Evolutionary conservation across 164 flowering plant genomes (phyloP).

Genomic region (Magnolia kwangsiensis): DNA sequence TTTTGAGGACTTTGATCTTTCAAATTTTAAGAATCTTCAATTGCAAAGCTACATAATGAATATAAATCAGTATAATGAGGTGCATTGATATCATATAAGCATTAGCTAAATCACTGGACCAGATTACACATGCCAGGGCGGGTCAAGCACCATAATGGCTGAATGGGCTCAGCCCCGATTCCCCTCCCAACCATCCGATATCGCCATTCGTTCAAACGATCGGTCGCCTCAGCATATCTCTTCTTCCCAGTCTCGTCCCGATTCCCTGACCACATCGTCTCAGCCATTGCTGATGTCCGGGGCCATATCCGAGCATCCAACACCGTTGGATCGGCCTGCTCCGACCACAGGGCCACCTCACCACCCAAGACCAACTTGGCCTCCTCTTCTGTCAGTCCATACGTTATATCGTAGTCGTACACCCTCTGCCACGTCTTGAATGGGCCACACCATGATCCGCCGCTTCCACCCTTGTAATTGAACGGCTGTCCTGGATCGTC

Average conservation of each 20-base stretch:
- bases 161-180: constrained; percentile 78
- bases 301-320: constrained; percentile 84
- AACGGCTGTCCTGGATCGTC: constrained; percentile 21
- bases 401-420: constrained; percentile 76
- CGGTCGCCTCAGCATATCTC: constrained; percentile 81
- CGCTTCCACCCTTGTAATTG: constrained; percentile 32
- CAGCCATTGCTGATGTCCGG: constrained; percentile 78
- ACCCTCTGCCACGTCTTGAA: constrained; percentile 89
- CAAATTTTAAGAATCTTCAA: no score
- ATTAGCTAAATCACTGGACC: constrained; percentile 24
- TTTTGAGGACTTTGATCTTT: no score
- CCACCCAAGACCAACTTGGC: constrained; percentile 76
- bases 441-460: constrained; percentile 96
- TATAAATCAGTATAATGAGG: no score
- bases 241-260: constrained; percentile 67
- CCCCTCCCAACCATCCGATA: constrained; percentile 76
- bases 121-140: constrained; percentile 86
- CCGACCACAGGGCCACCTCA: constrained; percentile 96
- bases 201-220: constrained; percentile 82
- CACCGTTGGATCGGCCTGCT: constrained; percentile 79
- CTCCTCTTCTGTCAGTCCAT: constrained; percentile 59
- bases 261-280: constrained; percentile 86
- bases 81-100: no score
- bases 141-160: constrained; percentile 81
- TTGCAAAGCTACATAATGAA: no score